Percentiles rank a stretch among this genome's conserved stretches.
Conservation (phyloP, 2,329 filamentous ascomycete species). For the Aspergillus melleus region DNA sequence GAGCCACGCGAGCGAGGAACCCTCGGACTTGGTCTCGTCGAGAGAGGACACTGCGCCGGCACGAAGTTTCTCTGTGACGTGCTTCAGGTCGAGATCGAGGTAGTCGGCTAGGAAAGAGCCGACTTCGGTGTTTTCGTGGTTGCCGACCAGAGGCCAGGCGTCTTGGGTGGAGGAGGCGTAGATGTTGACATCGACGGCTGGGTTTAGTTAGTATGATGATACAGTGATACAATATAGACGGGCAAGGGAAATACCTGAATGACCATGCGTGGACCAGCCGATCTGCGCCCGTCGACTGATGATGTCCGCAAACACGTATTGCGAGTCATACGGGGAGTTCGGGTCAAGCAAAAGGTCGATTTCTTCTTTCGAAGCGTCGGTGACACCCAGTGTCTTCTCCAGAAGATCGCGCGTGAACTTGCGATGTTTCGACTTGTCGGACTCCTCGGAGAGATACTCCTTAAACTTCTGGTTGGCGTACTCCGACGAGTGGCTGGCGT, state of each 20-base stretch:
- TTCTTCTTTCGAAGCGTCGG: conserved; percentile 70
- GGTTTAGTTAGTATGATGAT: conserved; percentile 12
- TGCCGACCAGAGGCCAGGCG: conserved; percentile 69
- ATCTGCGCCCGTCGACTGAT: conserved; percentile 84
- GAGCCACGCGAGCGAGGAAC: conserved; percentile 39
- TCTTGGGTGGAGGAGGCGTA: conserved; percentile 73
- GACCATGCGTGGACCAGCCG: conserved; percentile 92
- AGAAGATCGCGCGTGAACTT: conserved; percentile 71
- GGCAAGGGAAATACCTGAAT: conserved; percentile 54
- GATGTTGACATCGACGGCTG: conserved; percentile 91
- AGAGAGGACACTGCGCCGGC: conserved; percentile 18
- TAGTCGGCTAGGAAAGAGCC: conserved; percentile 79
- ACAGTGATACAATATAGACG: neutral
- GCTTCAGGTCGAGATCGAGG: conserved; percentile 74
- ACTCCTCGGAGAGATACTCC: conserved; percentile 54
- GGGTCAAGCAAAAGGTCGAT: conserved; percentile 63
- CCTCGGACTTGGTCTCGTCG: conserved; percentile 9
- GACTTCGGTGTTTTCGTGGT: conserved; percentile 93
- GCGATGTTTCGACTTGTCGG: conserved; percentile 49
- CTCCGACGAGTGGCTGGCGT: conserved; percentile 73
- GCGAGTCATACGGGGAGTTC: conserved; percentile 54
- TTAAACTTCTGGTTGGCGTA: conserved; percentile 65
- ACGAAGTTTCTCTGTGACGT: conserved; percentile 73
- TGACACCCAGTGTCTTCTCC: conserved; percentile 70
- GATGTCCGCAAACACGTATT: conserved; percentile 75